Evolutionary conservation across 2,329 filamentous ascomycete genomes (phyloP), one percentile per base, ranked within the genome.

Genomic region (Trichoderma lentiforme): DNA sequence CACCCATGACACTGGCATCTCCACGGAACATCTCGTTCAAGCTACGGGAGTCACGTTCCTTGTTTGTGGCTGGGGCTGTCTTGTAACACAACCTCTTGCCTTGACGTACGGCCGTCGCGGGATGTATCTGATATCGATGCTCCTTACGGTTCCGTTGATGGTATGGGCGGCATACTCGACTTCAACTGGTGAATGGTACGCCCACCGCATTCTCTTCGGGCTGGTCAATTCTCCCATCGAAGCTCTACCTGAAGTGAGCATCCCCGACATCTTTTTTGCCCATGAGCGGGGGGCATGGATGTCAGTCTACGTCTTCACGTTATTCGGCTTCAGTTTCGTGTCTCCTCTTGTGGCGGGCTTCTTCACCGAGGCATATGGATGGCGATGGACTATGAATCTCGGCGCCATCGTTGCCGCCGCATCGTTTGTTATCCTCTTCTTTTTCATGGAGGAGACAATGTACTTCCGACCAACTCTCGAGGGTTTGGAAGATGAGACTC

Each of bases 391-490:
- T 24, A 76, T 82, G 72, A 76, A 80, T 69, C 88, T 86, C 81
- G 84, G 84, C 39, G 85, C 87, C 5, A 89, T 90, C 32, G 83
- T 90, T 74, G 78, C 80, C 3, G 86, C 79, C 1, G 78, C 85
- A 1, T 82, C 80, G 11, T 85, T 86, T 47, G 75, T 89, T 21
- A 82, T 86, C 2, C 89, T 88, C 79, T 86, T 90, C 80, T 86
- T 90, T 75, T 85, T 86, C 77, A 85, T 89, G 82, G 88, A 90
- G 77, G 88, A 90, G 77, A 89, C 88, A 6, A 89, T 87, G 76
- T 89, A 86, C 21, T 47, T 62, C 14, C 21, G 58, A 34, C n/a
- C 43, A 12, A 51, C 9, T 11, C 18, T 51, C 2, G 43, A 51
- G 5, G 43, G 43, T 2, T 6, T 62, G 12, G 58, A 62, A 18